Conservation (phyloP, 2,329 filamentous ascomycete species). For the Sarocladium brachiariae region DNA sequence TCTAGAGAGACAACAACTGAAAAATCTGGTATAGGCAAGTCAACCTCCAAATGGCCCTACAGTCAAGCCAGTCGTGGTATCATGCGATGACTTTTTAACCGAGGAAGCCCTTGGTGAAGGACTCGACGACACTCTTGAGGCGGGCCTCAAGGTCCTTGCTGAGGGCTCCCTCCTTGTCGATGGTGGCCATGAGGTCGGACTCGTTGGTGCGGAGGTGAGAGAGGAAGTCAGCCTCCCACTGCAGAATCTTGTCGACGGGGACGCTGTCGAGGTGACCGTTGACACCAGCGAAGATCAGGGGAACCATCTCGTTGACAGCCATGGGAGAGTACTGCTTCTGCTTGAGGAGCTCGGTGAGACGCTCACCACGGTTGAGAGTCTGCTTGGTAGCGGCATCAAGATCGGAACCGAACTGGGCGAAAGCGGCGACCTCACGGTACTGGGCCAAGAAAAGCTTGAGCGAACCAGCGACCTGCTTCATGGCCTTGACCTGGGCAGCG, state of each 20-base stretch:
- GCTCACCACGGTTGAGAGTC: constrained; percentile 96
- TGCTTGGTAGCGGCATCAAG: constrained; percentile 98
- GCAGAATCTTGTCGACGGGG: constrained; percentile 83
- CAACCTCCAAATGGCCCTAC: constrained; percentile 26
- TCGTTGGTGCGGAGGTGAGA: constrained; percentile 88
- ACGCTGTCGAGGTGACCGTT: constrained; percentile 89
- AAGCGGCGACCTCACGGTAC: constrained; percentile 99
- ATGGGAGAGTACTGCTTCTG: constrained; percentile 99
- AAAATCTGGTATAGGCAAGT: constrained; percentile 42
- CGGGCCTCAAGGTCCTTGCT: constrained; percentile 88
- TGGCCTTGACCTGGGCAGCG: constrained; percentile 98
- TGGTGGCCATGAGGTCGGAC: constrained; percentile 71
- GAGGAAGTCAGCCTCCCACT: constrained; percentile 94
- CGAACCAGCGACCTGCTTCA: constrained; percentile 99
- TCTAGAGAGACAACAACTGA: constrained; percentile 41
- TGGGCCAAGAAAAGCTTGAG: constrained; percentile 99
- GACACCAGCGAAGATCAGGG: constrained; percentile 98
- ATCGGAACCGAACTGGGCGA: constrained; percentile 99
- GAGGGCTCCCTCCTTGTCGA: constrained; percentile 92
- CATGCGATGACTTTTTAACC: constrained; percentile 36
- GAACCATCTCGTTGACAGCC: constrained; percentile 99
- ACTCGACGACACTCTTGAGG: constrained; percentile 67
- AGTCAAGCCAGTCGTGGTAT: constrained; percentile 19
- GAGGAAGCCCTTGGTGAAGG: constrained; percentile 92
- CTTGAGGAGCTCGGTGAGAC: constrained; percentile 97